Evolutionary conservation across 257 asterid genomes (phyloP).

Genomic region (Agastache rugosa): DNA sequence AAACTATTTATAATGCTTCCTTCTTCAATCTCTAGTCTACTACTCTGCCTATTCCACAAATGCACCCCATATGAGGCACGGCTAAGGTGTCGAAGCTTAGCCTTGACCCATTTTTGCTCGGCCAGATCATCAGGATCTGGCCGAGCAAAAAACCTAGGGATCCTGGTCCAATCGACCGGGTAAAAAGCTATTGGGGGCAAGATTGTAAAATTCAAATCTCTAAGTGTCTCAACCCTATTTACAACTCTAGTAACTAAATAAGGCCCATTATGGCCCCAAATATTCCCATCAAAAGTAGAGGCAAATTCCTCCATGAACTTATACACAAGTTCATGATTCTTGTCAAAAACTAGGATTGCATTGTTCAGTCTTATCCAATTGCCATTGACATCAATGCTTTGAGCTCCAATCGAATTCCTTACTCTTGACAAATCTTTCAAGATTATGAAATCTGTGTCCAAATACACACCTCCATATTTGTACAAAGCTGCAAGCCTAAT

Average conservation of each 20-base stretch:
- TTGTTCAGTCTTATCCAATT: constrained; percentile 81
- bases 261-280: constrained; percentile 85
- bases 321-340: constrained; percentile 55
- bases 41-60: constrained; percentile 75
- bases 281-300: constrained; percentile 64
- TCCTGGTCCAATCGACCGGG: constrained; percentile 68
- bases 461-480: constrained; percentile 71
- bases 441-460: constrained; percentile 70
- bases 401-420: constrained; percentile 73
- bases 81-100: constrained; percentile 47
- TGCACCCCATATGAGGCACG: constrained; percentile 62
- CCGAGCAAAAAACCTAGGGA: constrained; percentile 42
- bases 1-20: constrained; percentile 68
- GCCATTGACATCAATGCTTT: constrained; percentile 48
- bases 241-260: constrained; percentile 77
- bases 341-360: constrained; percentile 67
- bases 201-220: constrained; percentile 47
- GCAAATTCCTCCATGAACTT: constrained; percentile 79
- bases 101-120: constrained; percentile 48
- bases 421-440: constrained; percentile 58
- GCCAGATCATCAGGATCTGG: constrained; percentile 32
- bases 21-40: constrained; percentile 53
- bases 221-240: constrained; percentile 20
- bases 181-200: constrained; percentile 65
- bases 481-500: constrained; percentile 67